phyloP scores from a whole-genome alignment of 164 flowering plant species.

The Piper betle region DNA sequence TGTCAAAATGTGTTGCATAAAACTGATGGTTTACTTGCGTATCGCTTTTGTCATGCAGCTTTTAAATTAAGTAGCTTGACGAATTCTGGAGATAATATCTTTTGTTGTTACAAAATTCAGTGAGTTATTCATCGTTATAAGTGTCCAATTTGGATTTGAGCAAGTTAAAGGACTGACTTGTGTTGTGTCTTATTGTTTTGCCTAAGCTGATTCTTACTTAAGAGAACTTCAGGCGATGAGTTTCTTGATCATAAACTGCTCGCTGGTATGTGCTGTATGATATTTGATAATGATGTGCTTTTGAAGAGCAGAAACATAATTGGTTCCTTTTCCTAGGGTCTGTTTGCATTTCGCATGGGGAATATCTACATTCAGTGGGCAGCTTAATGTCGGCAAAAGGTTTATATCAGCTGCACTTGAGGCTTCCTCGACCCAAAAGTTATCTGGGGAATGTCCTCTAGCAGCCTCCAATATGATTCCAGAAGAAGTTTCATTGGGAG shows the following conservation, averaged over 20 bases:
- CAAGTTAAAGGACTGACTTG: neutral
- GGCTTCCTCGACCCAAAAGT: conserved; percentile 24
- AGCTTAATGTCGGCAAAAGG: conserved; percentile 54
- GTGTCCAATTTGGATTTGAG: neutral
- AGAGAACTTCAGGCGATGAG: neutral
- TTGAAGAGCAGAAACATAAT: neutral
- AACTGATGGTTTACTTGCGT: no score
- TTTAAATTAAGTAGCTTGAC: no score
- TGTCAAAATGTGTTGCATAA: no score
- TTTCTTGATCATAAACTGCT: neutral
- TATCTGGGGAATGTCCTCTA: conserved; percentile 22
- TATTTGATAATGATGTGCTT: neutral
- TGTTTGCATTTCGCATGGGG: conserved; percentile 61
- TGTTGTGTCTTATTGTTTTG: neutral
- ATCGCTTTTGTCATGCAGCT: no score
- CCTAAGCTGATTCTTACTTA: neutral
- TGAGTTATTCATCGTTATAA: neutral
- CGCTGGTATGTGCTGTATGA: neutral
- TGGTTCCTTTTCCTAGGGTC: conserved; percentile 48
- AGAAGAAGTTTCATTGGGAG: conserved; percentile 49
- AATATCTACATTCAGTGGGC: conserved; percentile 45
- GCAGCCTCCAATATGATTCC: conserved; percentile 61
- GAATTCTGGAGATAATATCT: no score
- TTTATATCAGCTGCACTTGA: conserved; percentile 42
- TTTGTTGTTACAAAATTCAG: no score